Percentiles rank a stretch among this genome's conserved stretches.
phyloP scores from a whole-genome alignment of 768 basidiomycete genomes.

The Gloeostereum incarnatum region DNA sequence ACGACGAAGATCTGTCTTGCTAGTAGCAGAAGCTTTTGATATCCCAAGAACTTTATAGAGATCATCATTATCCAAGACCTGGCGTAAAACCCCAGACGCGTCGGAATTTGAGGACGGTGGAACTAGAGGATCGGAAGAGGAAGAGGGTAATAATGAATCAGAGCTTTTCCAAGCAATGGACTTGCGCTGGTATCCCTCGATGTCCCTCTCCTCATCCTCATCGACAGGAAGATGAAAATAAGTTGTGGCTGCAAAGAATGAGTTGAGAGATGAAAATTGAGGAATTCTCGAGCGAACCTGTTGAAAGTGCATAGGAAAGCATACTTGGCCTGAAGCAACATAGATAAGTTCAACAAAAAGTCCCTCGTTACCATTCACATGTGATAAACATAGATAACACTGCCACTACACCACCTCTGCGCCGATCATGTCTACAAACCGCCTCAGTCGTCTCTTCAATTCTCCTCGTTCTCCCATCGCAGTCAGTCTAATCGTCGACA shows the following conservation, averaged over 20 bases:
- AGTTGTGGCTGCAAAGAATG: conserved; percentile 33
- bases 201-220: conserved; percentile 41
- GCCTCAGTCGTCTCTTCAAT: conserved; percentile 45
- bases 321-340: conserved; percentile 12
- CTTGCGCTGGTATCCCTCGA: conserved; percentile 34
- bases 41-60: conserved; percentile 71
- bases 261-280: neutral
- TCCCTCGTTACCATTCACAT: conserved; percentile 1
- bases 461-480: conserved; percentile 90
- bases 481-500: conserved; percentile 52
- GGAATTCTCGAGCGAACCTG: conserved; percentile 13
- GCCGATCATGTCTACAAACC: conserved; percentile 38
- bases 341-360: too few species aligned
- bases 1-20: conserved; percentile 56
- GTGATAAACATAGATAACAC: conserved; percentile 6
- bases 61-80: conserved; percentile 53
- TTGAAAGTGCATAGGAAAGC: conserved; percentile 19
- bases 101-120: conserved; percentile 7
- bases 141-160: conserved; percentile 17
- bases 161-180: conserved; percentile 39
- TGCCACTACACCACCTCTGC: conserved; percentile 19
- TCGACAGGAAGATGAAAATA: conserved; percentile 61
- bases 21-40: conserved; percentile 34
- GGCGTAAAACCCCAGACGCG: conserved; percentile 23
- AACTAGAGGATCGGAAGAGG: conserved; percentile 11